Base-by-base conservation (phyloP, 2,329 filamentous ascomycete species). In the Fusarium sp. region DNA sequence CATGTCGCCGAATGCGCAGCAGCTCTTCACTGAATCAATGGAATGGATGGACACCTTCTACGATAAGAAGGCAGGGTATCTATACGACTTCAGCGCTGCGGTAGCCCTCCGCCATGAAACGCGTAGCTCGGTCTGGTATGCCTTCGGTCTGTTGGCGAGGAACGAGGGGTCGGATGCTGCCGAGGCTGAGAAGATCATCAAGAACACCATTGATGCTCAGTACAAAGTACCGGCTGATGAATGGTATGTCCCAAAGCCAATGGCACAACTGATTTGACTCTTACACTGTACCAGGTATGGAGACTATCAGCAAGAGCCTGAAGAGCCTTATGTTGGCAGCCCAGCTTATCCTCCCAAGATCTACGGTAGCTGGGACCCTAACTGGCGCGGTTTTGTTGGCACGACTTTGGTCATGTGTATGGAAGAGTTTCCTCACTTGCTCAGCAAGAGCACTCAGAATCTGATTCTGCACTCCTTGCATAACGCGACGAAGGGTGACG, bases 381-480 rank as follows among this genome's bases (percentile, higher is more conserved):
- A 92, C 69, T 91, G 89, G 89, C 83, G 90, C 56, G 89, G 89
- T 2, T 91, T 92, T 64, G 84, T 91, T 39, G 88, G 89, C 18
- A 90, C 88, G 0, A 86, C 88, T 0, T 84, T 91, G 20, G 86
- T 91, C 32, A 81, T 91, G 45, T 86, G 86, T 32, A 82, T 90
- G 28, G 89, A 91, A 76, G 89, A 91, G 70, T 91, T 89, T 60
- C 78, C 83, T 0, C 78, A 86, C 64, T 81, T 91, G 3, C 70
- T 87, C 8, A 81, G 78, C 57, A 70, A 78, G 57, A 56, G 75
- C 7, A 82, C 83, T 0, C 79, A 84, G 54, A 64, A 77, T 0
- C 81, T 87, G 22, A 88, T 92, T 62, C 78, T 90, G 0, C 83
- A 87, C 45, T 88, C 86, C 26, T 79, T 92, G 8, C 82, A 85